These are phyloP conservation scores for Xylaria grammica DNA, from an alignment of 495 filamentous ascomycete species.

Conservation along the genomic window DNA sequence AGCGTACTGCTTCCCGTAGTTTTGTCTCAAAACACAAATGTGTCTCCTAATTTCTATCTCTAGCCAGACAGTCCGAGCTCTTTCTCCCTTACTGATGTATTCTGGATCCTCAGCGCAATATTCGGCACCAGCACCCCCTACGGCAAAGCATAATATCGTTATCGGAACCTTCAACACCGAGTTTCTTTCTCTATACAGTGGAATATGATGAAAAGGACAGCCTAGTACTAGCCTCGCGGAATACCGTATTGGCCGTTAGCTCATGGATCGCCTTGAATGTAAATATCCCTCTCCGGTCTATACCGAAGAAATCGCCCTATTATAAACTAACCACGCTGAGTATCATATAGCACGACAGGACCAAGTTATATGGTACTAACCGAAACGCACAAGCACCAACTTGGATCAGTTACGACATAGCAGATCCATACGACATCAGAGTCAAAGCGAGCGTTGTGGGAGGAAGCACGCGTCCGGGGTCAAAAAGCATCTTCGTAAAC, in stretches of 20 bases:
- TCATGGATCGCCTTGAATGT: slow-evolving; percentile 46
- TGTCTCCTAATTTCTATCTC: too few species aligned
- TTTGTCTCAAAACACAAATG: too few species aligned
- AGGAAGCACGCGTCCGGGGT: slow-evolving; percentile 53
- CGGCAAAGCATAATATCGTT: slow-evolving; percentile 30
- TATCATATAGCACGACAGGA: slow-evolving; percentile 40
- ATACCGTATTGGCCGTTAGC: slow-evolving; percentile 28
- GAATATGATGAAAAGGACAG: slow-evolving; percentile 40
- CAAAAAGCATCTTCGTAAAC: slow-evolving; percentile 36
- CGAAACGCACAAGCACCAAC: slow-evolving; percentile 31
- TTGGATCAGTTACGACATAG: slow-evolving; percentile 52
- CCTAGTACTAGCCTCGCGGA: slow-evolving; percentile 27
- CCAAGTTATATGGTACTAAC: slow-evolving; percentile 40
- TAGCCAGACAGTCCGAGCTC: too few species aligned
- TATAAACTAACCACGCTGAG: not conserved
- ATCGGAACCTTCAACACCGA: slow-evolving; percentile 36
- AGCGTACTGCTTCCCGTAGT: too few species aligned
- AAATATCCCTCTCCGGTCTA: slow-evolving; percentile 13
- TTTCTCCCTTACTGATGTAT: not conserved
- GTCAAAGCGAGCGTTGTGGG: slow-evolving; percentile 70
- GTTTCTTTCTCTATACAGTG: slow-evolving; percentile 36
- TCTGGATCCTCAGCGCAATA: not conserved
- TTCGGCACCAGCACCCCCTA: slow-evolving; percentile 13
- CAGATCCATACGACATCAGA: slow-evolving; percentile 60
- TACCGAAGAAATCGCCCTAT: not conserved